Percentiles rank a stretch among this genome's conserved stretches.
phyloP scores from a whole-genome alignment of 805 yeast species.

The Candida yuanshanica region DNA sequence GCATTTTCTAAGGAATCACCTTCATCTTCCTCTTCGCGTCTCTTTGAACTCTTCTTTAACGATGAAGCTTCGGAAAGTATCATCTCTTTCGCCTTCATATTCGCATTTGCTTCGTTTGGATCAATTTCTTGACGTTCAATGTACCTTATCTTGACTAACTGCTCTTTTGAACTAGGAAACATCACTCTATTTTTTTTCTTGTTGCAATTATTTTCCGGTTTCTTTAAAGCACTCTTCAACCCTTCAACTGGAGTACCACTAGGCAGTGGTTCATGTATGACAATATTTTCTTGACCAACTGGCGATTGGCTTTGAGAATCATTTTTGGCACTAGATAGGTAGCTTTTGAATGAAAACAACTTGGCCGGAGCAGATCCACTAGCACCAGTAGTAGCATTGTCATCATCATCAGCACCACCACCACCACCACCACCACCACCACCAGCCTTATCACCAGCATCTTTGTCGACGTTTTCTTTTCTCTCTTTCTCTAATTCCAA shows the following conservation, averaged over 20 bases:
- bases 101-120: not conserved
- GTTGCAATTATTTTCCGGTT: too few species aligned
- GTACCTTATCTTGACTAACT: not conserved
- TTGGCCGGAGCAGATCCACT: not conserved
- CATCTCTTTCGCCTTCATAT: constrained; percentile 1
- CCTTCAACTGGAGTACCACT: not conserved
- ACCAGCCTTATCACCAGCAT: not conserved
- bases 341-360: not conserved
- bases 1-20: too few species aligned
- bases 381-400: not conserved
- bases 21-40: not conserved
- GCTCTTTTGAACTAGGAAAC: not conserved
- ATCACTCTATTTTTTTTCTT: not conserved
- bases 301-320: not conserved
- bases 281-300: not conserved
- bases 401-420: not conserved
- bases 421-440: too few species aligned
- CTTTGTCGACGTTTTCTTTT: not conserved
- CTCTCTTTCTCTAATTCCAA: not conserved
- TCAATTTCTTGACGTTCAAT: not conserved
- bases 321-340: not conserved
- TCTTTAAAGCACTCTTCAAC: not conserved
- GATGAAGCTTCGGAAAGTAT: constrained; percentile 1
- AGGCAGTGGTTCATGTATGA: not conserved
- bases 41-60: not conserved